Percentiles rank a stretch among this genome's conserved stretches.
Conservation (phyloP, 805 yeast species). For the Ogataea pini region DNA sequence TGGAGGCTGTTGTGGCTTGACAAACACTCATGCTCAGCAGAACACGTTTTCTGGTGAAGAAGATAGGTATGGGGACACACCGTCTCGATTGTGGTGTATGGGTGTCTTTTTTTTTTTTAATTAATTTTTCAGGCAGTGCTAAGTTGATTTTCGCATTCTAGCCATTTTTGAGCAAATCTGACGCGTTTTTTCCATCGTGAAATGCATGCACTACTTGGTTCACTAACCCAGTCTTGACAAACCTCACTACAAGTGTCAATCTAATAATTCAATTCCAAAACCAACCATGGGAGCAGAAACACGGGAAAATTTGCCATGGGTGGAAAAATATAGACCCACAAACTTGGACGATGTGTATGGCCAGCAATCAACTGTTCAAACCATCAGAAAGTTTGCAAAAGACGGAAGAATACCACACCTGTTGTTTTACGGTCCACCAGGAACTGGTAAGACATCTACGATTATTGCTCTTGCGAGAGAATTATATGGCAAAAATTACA, state of each 20-base stretch:
- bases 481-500: conserved; percentile 77
- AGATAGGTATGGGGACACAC: not conserved
- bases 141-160: not conserved
- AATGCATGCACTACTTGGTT: too few relatives aligned
- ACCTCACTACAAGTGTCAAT: too few relatives aligned
- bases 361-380: conserved; percentile 80
- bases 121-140: conserved; percentile 1
- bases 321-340: conserved; percentile 91
- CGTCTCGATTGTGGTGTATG: conserved; percentile 4
- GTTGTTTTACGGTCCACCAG: conserved; percentile 93
- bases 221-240: too few relatives aligned
- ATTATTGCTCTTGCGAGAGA: conserved; percentile 85
- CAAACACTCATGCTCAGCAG: not conserved
- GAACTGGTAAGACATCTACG: conserved; percentile 91
- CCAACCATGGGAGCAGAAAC: conserved; percentile 3
- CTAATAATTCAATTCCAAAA: not conserved
- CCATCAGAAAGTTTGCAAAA: conserved; percentile 80
- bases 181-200: not conserved
- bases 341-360: conserved; percentile 88
- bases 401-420: conserved; percentile 88
- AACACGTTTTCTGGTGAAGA: conserved; percentile 3
- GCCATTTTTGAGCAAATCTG: not conserved
- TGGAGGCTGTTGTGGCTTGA: not conserved
- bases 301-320: conserved; percentile 72
- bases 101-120: not conserved